Percentiles rank a stretch among this genome's conserved stretches.
Conservation (phyloP, 2,329 filamentous ascomycete genomes). For the Penicillium oxalicum region DNA sequence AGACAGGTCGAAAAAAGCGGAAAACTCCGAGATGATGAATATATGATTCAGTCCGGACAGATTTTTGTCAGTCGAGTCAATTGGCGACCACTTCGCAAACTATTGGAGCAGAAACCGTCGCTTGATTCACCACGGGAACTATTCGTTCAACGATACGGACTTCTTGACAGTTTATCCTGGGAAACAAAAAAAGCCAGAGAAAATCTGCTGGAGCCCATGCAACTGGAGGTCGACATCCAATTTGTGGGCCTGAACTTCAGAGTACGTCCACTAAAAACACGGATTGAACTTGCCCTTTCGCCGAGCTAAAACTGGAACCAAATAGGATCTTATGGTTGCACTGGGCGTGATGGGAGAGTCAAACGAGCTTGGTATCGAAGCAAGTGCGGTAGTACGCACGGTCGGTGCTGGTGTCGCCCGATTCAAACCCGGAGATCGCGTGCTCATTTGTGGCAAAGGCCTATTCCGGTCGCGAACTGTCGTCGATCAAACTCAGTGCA, state of each 20-base stretch:
- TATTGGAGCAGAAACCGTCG: too few relatives aligned
- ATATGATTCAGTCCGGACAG: too few relatives aligned
- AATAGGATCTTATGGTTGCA: constrained; percentile 2
- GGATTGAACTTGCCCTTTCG: too few relatives aligned
- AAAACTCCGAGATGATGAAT: too few relatives aligned
- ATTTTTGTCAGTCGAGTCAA: too few relatives aligned
- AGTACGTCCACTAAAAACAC: background rate
- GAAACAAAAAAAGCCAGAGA: too few relatives aligned
- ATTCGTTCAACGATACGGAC: background rate
- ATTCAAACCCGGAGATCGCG: background rate
- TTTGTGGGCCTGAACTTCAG: constrained; percentile 1
- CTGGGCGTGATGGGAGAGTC: background rate
- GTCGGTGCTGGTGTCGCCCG: background rate
- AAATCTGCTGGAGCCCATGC: background rate
- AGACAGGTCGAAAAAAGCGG: too few relatives aligned
- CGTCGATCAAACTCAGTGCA: background rate
- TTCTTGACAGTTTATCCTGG: background rate
- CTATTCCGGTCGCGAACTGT: background rate
- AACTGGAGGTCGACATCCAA: constrained; percentile 3
- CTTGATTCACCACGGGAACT: too few relatives aligned
- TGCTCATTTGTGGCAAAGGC: background rate
- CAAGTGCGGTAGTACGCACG: constrained; percentile 2
- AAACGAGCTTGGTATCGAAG: constrained; percentile 3
- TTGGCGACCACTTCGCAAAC: too few relatives aligned
- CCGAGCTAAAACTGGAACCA: too few relatives aligned